These are phyloP conservation scores for Periconia digitata DNA, from an alignment of 2,329 filamentous ascomycete genomes.

Conservation along the genomic window DNA sequence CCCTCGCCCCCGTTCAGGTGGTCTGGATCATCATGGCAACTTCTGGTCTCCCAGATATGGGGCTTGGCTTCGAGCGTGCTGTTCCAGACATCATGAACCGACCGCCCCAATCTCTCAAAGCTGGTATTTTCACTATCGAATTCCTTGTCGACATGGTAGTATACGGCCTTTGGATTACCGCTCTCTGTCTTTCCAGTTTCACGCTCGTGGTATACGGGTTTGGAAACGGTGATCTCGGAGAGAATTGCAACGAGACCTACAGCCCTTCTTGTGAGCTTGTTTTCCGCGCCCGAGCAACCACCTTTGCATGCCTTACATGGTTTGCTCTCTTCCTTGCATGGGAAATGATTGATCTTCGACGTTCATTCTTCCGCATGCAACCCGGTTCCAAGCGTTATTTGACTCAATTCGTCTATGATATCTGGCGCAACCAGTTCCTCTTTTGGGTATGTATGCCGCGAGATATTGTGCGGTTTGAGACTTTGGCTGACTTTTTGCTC, in stretches of 20 bases:
- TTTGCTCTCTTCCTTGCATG: conserved; percentile 75
- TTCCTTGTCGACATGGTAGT: conserved; percentile 41
- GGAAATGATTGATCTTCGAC: conserved; percentile 74
- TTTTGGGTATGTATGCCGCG: too few relatives aligned
- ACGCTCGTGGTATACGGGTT: conserved; percentile 37
- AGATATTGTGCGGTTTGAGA: too few relatives aligned
- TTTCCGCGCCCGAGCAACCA: conserved; percentile 65
- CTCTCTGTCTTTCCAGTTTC: conserved; percentile 37
- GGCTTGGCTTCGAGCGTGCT: conserved; percentile 76
- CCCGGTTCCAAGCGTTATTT: conserved; percentile 59
- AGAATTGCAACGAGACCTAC: conserved; percentile 37
- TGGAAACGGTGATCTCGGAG: conserved; percentile 35
- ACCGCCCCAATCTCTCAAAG: conserved; percentile 63
- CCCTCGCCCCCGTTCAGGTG: conserved; percentile 81
- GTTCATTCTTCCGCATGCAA: conserved; percentile 74
- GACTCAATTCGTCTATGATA: conserved; percentile 63
- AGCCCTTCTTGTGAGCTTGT: conserved; percentile 33
- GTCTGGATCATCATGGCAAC: conserved; percentile 95
- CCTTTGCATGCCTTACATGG: conserved; percentile 75
- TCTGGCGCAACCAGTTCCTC: conserved; percentile 71
- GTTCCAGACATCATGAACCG: conserved; percentile 76
- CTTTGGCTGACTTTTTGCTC: too few relatives aligned
- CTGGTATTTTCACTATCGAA: conserved; percentile 41
- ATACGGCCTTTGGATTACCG: conserved; percentile 39
- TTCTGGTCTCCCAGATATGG: conserved; percentile 83